A percentile compares a stretch with the other conserved stretches of the same genome.
phyloP scores from a whole-genome alignment of 441 rosid genomes.

The Populus hybrid region DNA sequence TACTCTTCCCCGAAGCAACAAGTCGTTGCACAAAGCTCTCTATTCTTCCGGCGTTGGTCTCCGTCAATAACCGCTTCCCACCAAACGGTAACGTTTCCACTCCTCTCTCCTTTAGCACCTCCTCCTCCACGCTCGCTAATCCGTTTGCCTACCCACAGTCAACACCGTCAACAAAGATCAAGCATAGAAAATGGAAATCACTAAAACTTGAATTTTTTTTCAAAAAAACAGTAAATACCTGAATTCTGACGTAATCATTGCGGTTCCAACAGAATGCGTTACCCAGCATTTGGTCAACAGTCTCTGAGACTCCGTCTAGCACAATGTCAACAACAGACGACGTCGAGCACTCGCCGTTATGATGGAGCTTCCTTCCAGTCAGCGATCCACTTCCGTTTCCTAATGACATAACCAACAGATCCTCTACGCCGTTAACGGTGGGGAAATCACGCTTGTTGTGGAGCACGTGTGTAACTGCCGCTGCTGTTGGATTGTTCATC shows the following conservation, averaged over 20 bases:
- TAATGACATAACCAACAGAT: constrained; percentile 71
- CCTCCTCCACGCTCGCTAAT: constrained; percentile 44
- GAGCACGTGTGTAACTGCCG: constrained; percentile 87
- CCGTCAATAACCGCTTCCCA: constrained; percentile 75
- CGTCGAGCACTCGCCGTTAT: constrained; percentile 61
- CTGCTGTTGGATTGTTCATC: constrained; percentile 93
- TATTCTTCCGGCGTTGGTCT: constrained; percentile 80
- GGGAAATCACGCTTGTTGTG: constrained; percentile 96
- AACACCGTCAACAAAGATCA: constrained; percentile 24
- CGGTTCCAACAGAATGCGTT: constrained; percentile 94
- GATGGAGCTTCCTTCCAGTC: constrained; percentile 28
- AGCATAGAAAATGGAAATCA: background rate
- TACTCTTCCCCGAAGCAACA: constrained; percentile 66
- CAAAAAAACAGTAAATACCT: constrained; percentile 36
- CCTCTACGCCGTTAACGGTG: constrained; percentile 74
- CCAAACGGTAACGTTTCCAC: constrained; percentile 90
- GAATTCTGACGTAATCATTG: constrained; percentile 80
- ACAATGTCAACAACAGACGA: constrained; percentile 65
- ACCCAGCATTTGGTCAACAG: constrained; percentile 86
- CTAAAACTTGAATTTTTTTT: background rate
- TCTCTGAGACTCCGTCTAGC: constrained; percentile 85
- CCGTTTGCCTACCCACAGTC: constrained; percentile 58
- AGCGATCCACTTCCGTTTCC: constrained; percentile 62
- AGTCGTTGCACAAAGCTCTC: constrained; percentile 72
- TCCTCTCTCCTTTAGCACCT: constrained; percentile 67